Evolutionary conservation across 1,284 basidiomycete genomes (phyloP).

Genomic region (Dichomitus squalens): DNA sequence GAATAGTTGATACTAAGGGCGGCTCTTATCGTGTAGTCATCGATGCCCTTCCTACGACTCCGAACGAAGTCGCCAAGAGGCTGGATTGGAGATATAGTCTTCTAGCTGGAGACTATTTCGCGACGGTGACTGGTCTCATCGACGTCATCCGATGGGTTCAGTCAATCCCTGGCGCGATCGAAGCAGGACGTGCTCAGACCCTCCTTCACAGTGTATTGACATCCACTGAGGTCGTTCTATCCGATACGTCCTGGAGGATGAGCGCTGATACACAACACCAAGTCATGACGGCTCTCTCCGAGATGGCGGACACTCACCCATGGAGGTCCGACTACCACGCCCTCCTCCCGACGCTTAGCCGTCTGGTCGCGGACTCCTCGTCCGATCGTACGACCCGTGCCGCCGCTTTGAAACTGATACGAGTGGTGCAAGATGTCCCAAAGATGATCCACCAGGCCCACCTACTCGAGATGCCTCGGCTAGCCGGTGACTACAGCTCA

Average conservation of each 20-base stretch:
- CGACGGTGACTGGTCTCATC: not conserved
- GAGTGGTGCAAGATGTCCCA: not conserved
- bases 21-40: not conserved
- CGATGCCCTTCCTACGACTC: not conserved
- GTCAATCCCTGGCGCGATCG: not conserved
- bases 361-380: not conserved
- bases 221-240: not conserved
- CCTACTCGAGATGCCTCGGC: not conserved
- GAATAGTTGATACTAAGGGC: not conserved
- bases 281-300: not conserved
- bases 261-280: not conserved
- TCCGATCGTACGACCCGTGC: too few species aligned
- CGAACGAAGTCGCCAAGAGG: not conserved
- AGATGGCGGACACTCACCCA: not conserved
- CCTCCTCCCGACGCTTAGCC: not conserved
- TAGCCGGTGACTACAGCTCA: not conserved
- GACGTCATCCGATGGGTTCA: not conserved
- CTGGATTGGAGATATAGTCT: not conserved
- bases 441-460: not conserved
- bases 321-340: not conserved
- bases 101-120: not conserved
- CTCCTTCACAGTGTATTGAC: not conserved
- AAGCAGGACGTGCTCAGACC: not conserved
- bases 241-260: not conserved
- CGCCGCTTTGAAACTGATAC: not conserved